Evolutionary conservation across 2,329 filamentous ascomycete species (phyloP), one percentile per base, ranked within the genome.

Genomic region (Byssochlamys sp.): DNA sequence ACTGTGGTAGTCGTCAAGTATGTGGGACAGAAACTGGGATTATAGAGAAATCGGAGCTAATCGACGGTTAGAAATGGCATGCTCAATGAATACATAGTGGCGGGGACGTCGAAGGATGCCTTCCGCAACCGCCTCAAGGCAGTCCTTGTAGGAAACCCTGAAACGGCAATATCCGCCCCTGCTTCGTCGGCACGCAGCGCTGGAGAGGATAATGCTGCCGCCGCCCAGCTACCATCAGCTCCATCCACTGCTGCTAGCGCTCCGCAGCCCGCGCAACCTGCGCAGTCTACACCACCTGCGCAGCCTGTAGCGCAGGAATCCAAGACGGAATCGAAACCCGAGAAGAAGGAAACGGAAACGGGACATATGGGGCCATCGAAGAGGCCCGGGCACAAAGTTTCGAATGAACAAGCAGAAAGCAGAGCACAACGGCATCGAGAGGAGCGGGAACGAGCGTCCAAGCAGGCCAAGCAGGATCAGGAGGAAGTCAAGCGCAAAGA

Each of bases 1-100:
- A 88, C 88, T 1, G 74, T 96, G 7, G 81, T 96, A 14, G 78
- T 95, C 24, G 91, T 96, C 64, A 84, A 86, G 82, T 87, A 76
- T 55, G 80, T 68, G 10, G 60, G 28, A 51, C 19, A 19, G 19
- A 31, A 59, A 12, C 11, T 31, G 29, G 9, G 29, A 10, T n/a
- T 12, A 27, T n/a, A 3, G 24, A 26, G 5, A 2, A 51, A 4
- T 11, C 12, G 7, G 11, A 52, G 52, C 54, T 57, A 48, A 57
- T 28, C 11, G 28, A 10, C n/a, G 11, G n/a, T 45, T 62, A 85
- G 84, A 67, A 88, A 90, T 72, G 90, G 88, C 7, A 82, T 88
- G 60, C 76, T 95, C 12, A 85, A 87, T 66, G 87, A 92, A 70
- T 91, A 91, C 69, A 80, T 95, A 9, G 79, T 84, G 39, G 76